Evolutionary conservation across 2,329 filamentous ascomycete genomes (phyloP), one percentile per base, ranked within the genome.

Genomic region (Zymoseptoria tritici): DNA sequence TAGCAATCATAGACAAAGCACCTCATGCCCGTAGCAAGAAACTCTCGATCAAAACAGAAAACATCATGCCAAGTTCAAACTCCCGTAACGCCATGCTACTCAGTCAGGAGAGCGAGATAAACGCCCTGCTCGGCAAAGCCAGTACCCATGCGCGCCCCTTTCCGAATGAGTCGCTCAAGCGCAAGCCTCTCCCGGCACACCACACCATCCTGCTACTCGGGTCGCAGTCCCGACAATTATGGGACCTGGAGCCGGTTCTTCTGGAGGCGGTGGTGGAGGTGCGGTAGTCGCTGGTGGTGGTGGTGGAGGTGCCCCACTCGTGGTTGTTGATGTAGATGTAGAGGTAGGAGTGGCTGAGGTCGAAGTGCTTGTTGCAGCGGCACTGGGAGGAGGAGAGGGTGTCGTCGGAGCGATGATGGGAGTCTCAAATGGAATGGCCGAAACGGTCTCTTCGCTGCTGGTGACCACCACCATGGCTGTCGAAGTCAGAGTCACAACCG

Each of bases 401-500:
- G 11, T 53, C 52, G 52, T 26, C n/a, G 20, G 22, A 31, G 52
- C 22, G 52, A 19, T 53, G 8, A 19, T 16, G 1, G 52, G 22
- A 4, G 22, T 13, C 29, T 24, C 22, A 22, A 29, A 53, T 24
- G 24, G 36, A 5, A 46, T 13, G 1, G 36, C 36, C 5, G 36
- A 46, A 46, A 46, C 36, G 7, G 13, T 46, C 36, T 13, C 36
- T 46, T 46, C 36, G 36, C 36, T 46, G 36, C 13, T 46, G 16
- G 2, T 46, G 36, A 46, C 36, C 36, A 46, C 36, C 6, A 46
- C 36, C 36, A 46, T 46, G 16, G 20, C 50, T 13, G 56, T 57
- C 16, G 56, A 57, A n/a, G 56, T 57, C 20, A 57, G 22, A n/a
- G 57, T 54, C 26, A 58, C 19, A 36, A 53, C n/a, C 9, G 22